A percentile compares a stretch with the other conserved stretches of the same genome.
These are phyloP conservation scores for Solanum peruvianum DNA, from an alignment of 257 asterid species.

Conservation along the genomic window DNA sequence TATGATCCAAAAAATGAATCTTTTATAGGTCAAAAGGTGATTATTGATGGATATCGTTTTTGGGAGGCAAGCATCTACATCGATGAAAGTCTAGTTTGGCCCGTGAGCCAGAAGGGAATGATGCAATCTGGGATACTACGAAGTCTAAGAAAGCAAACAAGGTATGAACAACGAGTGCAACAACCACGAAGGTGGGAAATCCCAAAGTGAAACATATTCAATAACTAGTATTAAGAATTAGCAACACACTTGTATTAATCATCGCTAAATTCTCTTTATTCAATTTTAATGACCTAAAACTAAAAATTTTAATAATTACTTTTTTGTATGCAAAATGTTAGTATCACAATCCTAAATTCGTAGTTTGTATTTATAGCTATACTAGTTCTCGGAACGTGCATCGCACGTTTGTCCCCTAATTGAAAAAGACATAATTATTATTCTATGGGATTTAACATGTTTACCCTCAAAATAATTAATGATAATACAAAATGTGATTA, in stretches of 20 bases:
- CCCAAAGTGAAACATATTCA: background rate
- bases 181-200: background rate
- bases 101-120: background rate
- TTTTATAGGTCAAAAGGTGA: background rate
- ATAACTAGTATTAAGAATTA: background rate
- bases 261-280: background rate
- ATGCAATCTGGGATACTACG: background rate
- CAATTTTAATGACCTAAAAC: background rate
- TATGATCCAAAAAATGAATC: background rate
- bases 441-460: too few relatives aligned
- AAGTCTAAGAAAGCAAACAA: background rate
- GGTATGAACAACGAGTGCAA: background rate
- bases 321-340: background rate
- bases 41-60: background rate
- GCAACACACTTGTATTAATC: background rate
- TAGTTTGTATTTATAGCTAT: too few relatives aligned
- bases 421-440: too few relatives aligned
- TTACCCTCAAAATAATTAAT: too few relatives aligned
- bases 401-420: too few relatives aligned
- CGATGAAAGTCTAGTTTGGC: background rate
- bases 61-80: background rate
- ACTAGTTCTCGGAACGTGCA: too few relatives aligned
- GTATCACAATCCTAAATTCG: background rate
- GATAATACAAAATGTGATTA: too few relatives aligned
- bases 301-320: too few relatives aligned